Conservation (phyloP, 2,329 filamentous ascomycete genomes). For the Nemania sp. region DNA sequence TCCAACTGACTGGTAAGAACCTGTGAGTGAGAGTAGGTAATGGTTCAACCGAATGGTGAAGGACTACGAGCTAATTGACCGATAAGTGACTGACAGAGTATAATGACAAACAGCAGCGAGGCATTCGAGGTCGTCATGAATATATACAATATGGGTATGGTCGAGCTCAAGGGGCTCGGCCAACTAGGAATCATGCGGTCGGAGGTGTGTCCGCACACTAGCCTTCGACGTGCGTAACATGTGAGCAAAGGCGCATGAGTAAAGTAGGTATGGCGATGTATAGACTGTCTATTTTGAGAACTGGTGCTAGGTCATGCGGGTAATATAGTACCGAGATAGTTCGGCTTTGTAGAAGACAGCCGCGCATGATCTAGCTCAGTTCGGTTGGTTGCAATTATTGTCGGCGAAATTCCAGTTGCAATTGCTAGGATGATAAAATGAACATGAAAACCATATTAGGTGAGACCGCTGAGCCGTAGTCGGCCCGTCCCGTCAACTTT, state of each 20-base stretch:
- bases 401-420: neutral
- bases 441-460: neutral
- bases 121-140: neutral
- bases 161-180: neutral
- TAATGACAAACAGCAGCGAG: neutral
- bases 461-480: neutral
- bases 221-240: neutral
- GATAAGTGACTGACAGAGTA: too few relatives aligned
- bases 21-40: neutral
- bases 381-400: constrained; percentile 15
- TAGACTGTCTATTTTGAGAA: constrained; percentile 1
- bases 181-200: neutral
- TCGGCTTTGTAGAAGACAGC: neutral
- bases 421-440: neutral
- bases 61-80: neutral
- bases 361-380: neutral
- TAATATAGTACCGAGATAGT: neutral
- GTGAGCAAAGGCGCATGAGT: neutral
- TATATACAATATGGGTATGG: neutral
- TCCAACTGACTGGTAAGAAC: neutral
- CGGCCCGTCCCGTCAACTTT: neutral
- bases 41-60: neutral
- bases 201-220: too few relatives aligned
- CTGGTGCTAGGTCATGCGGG: neutral
- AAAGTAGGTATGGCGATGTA: neutral